Percentiles rank a stretch among this genome's conserved stretches.
Conservation (phyloP, 305 asterid species). For the Vinca major region DNA sequence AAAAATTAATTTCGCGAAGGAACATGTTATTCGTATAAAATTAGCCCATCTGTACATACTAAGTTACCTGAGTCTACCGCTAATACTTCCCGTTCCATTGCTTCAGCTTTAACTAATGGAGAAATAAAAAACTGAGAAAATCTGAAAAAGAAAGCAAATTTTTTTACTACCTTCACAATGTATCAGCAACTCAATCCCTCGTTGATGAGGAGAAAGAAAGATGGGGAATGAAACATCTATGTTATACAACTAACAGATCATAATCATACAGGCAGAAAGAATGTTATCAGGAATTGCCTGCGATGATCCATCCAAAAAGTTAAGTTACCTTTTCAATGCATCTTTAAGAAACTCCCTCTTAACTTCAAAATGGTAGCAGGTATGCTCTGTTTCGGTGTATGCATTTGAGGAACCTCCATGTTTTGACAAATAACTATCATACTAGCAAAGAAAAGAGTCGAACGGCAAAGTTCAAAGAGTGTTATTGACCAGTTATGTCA, state of each 20-base stretch:
- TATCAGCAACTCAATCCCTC: neutral
- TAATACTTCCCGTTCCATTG: conserved; percentile 92
- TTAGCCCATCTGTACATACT: conserved; percentile 11
- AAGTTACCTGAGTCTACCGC: conserved; percentile 92
- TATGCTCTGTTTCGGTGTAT: conserved; percentile 84
- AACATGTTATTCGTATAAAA: neutral
- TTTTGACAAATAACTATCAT: conserved; percentile 90
- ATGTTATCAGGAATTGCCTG: neutral
- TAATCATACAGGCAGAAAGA: neutral
- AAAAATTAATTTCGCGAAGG: neutral
- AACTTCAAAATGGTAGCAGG: conserved; percentile 91
- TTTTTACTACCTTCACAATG: conserved; percentile 17
- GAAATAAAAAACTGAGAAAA: conserved; percentile 85
- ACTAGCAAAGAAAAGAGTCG: conserved; percentile 53
- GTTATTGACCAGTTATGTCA: conserved; percentile 8
- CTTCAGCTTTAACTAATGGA: conserved; percentile 87
- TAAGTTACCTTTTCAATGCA: conserved; percentile 67
- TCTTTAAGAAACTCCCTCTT: conserved; percentile 81
- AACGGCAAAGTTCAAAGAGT: conserved; percentile 18
- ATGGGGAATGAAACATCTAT: neutral
- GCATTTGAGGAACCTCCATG: conserved; percentile 98
- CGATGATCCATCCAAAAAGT: conserved; percentile 1
- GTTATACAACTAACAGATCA: neutral
- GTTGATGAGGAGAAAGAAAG: neutral
- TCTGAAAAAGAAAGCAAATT: conserved; percentile 37